Conservation (phyloP, 352 stramenopile genomes). For the Vaucheria bursata region DNA sequence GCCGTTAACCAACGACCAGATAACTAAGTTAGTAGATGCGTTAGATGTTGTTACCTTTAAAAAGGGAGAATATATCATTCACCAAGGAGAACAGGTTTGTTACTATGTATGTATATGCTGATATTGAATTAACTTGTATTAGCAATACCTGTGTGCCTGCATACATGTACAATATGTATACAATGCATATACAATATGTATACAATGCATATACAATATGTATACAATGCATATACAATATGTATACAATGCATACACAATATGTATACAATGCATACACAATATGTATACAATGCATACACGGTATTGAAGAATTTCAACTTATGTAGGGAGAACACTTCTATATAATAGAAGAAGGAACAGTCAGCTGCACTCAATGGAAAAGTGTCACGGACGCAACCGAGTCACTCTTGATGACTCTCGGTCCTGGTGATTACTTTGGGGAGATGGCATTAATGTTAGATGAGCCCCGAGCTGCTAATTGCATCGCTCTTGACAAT, state of each 20-base stretch:
- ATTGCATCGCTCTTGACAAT: background rate
- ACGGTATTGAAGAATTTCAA: too few relatives aligned
- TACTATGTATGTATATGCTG: too few relatives aligned
- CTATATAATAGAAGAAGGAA: slow-evolving; percentile 57
- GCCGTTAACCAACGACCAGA: slow-evolving; percentile 55
- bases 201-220: too few relatives aligned
- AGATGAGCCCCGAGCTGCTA: background rate
- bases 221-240: too few relatives aligned
- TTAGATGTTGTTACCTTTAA: slow-evolving; percentile 52
- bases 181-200: too few relatives aligned
- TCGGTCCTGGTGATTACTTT: background rate
- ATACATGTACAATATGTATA: too few relatives aligned
- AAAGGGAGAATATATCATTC: slow-evolving; percentile 58
- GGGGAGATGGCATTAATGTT: background rate
- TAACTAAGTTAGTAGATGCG: slow-evolving; percentile 57
- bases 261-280: too few relatives aligned
- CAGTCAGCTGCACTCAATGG: slow-evolving; percentile 52
- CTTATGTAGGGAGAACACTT: slow-evolving; percentile 56
- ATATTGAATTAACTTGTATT: too few relatives aligned
- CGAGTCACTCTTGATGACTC: slow-evolving; percentile 31
- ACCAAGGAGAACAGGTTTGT: slow-evolving; percentile 55
- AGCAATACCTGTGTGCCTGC: too few relatives aligned
- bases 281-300: too few relatives aligned
- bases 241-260: too few relatives aligned
- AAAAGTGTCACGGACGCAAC: slow-evolving; percentile 35